Evolutionary conservation across 1,284 basidiomycete species (phyloP).

Genomic region (Takashimella koratensis): DNA sequence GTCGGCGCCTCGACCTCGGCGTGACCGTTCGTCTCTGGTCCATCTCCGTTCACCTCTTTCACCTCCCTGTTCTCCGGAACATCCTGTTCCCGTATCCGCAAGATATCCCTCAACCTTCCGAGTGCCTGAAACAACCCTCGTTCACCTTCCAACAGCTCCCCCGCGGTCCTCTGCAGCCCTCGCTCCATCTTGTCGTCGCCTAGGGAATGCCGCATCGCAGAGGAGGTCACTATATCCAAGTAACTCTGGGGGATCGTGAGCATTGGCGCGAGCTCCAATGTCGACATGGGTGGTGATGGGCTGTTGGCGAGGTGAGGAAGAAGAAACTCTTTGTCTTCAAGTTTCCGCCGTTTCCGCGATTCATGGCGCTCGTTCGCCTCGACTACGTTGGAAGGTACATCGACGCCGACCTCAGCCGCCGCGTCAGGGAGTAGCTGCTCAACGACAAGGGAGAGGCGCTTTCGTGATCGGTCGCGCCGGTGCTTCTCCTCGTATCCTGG

Average conservation of each 20-base stretch:
- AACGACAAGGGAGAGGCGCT: conserved; percentile 36
- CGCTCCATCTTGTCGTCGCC: conserved; percentile 47
- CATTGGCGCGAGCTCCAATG: conserved; percentile 39
- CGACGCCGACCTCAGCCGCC: conserved; percentile 33
- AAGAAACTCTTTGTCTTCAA: conserved; percentile 25
- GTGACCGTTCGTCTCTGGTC: conserved; percentile 9
- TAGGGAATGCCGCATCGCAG: conserved; percentile 46
- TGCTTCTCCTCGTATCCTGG: conserved; percentile 41
- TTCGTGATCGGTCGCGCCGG: conserved; percentile 26
- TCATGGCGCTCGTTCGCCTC: conserved; percentile 20
- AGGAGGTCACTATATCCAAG: conserved; percentile 44
- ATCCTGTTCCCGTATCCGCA: conserved; percentile 35
- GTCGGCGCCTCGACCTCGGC: conserved; percentile 3
- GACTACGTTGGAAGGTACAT: conserved; percentile 33
- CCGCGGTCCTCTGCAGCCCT: conserved; percentile 45
- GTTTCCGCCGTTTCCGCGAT: conserved; percentile 27
- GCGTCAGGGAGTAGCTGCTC: conserved; percentile 41
- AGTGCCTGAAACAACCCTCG: conserved; percentile 45
- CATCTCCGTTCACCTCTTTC: conserved; percentile 2
- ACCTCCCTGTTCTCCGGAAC: conserved; percentile 20
- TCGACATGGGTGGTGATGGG: conserved; percentile 42
- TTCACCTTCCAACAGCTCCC: conserved; percentile 49
- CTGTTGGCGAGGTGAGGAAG: conserved; percentile 42
- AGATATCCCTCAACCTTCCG: conserved; percentile 41
- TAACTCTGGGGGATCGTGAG: conserved; percentile 43